Base-by-base conservation (phyloP, 1,284 basidiomycete species). In the Trichosporon coremiiforme region DNA sequence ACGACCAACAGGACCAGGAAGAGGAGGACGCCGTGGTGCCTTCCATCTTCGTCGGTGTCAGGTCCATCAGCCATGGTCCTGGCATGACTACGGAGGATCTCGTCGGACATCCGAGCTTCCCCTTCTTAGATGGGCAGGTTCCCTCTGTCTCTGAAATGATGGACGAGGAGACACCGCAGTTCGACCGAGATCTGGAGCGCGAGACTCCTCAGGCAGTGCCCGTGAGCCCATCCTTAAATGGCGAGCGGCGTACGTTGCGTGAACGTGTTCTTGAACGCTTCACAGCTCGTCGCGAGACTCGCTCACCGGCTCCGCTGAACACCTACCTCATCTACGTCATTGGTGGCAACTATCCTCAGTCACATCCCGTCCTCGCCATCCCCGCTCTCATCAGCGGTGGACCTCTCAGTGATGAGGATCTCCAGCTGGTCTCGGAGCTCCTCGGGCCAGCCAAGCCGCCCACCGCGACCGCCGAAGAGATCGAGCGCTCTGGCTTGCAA, bases 281-380 rank as follows among this genome's bases (percentile, higher is more conserved):
- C 33, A 36, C 64, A 2, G 45, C 62, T 12, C 47, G 70, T 36
- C 38, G 72, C 25, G 72, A 66, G 68, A 29, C 31, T 35, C 66
- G 35, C 53, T 66, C 68, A n/a, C 15, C 45, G 1, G 74, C 71
- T 69, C 77, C 75, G 2, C 57, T 78, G 20, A 77, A 79, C 69
- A 82, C 80, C 0, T 83, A 83, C 69, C 73, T 83, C 20, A 77
- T 84, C 66, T 84, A 79, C 71, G 80, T 84, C 50, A 79, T 84
- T 88, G 93, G 92, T 20, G 85, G 85, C 36, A 93, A 94, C 78
- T 95, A 94, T 79, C 91, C 93, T 1, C 90, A 90, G 25, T 89
- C 91, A 72, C 93, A 95, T 79, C 90, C 89, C 66, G 89, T 95
- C 70, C 88, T 95, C 63, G 90, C 89, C 5, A 90, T 91, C 33